phyloP scores from a whole-genome alignment of 1,284 basidiomycete species.

The Heliocybe sulcata region DNA sequence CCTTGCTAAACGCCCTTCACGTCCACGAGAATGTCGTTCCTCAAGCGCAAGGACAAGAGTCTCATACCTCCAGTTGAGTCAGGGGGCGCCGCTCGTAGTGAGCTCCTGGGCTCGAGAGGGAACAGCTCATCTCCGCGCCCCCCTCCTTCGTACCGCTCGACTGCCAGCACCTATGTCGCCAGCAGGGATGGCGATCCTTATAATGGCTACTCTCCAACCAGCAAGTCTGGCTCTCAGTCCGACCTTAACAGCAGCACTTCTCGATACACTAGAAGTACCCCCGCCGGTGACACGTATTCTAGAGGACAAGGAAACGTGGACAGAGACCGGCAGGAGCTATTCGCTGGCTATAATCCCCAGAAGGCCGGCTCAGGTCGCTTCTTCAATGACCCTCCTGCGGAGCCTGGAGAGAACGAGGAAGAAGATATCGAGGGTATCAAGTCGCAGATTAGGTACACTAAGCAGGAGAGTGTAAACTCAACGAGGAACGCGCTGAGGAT shows the following conservation, averaged over 20 bases:
- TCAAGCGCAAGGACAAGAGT: slow-evolving; percentile 64
- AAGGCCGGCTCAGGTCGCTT: slow-evolving; percentile 52
- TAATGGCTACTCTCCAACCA: slow-evolving; percentile 13
- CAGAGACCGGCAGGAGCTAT: slow-evolving; percentile 68
- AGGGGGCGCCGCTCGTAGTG: slow-evolving; percentile 21
- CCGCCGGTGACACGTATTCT: slow-evolving; percentile 55
- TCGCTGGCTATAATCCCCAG: slow-evolving; percentile 62
- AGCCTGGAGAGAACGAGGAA: slow-evolving; percentile 62
- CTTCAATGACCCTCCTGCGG: slow-evolving; percentile 47
- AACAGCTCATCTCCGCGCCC: slow-evolving; percentile 33
- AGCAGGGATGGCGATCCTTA: slow-evolving; percentile 59
- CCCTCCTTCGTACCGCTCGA: slow-evolving; percentile 39
- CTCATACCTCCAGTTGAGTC: slow-evolving; percentile 62
- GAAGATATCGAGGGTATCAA: slow-evolving; percentile 98
- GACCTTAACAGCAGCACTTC: slow-evolving; percentile 19
- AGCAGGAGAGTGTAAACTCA: slow-evolving; percentile 90
- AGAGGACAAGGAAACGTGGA: slow-evolving; percentile 50
- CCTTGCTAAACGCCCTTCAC: not conserved
- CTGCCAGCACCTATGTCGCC: slow-evolving; percentile 51
- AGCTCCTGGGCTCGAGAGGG: slow-evolving; percentile 21
- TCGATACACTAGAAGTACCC: slow-evolving; percentile 39
- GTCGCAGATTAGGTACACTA: slow-evolving; percentile 83
- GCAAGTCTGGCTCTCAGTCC: slow-evolving; percentile 19
- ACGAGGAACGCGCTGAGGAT: slow-evolving; percentile 91
- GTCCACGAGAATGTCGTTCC: slow-evolving; percentile 55